Conservation (phyloP, 1,284 basidiomycete species). For the Pascua sp. region DNA sequence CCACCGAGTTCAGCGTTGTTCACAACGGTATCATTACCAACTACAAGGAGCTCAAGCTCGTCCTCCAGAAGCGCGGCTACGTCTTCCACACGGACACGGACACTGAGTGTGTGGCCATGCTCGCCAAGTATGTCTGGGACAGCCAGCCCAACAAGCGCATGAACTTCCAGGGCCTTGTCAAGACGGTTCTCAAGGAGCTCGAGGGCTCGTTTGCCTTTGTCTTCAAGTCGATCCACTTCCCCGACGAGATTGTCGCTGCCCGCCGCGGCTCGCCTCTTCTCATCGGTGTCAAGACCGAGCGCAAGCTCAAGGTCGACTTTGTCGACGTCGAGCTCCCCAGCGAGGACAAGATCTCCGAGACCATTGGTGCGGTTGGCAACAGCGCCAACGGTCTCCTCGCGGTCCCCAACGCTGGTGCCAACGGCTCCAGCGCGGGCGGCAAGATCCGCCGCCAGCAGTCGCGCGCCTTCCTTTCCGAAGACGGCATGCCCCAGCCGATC, state of each 20-base stretch:
- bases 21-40: constrained; percentile 99
- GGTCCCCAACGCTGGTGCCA: constrained; percentile 63
- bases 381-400: constrained; percentile 60
- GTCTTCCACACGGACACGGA: constrained; percentile 95
- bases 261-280: constrained; percentile 95
- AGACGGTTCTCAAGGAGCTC: constrained; percentile 94
- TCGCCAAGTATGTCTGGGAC: constrained; percentile 96
- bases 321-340: constrained; percentile 94
- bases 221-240: constrained; percentile 96
- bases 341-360: constrained; percentile 52
- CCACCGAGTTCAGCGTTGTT: constrained; percentile 83
- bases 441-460: constrained; percentile 95
- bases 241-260: constrained; percentile 91
- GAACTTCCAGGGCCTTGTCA: constrained; percentile 87
- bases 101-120: constrained; percentile 94
- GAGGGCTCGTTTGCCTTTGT: constrained; percentile 99
- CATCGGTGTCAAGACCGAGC: constrained; percentile 99
- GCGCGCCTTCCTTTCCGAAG: constrained; percentile 96
- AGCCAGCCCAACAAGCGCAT: constrained; percentile 82
- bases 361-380: constrained; percentile 15
- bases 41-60: constrained; percentile 79
- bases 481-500: constrained; percentile 97
- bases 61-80: constrained; percentile 94
- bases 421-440: constrained; percentile 52
- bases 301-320: constrained; percentile 99